Evolutionary conservation across 2,329 filamentous ascomycete genomes (phyloP), one percentile per base, ranked within the genome.

Genomic region (Penicillium polonicum): DNA sequence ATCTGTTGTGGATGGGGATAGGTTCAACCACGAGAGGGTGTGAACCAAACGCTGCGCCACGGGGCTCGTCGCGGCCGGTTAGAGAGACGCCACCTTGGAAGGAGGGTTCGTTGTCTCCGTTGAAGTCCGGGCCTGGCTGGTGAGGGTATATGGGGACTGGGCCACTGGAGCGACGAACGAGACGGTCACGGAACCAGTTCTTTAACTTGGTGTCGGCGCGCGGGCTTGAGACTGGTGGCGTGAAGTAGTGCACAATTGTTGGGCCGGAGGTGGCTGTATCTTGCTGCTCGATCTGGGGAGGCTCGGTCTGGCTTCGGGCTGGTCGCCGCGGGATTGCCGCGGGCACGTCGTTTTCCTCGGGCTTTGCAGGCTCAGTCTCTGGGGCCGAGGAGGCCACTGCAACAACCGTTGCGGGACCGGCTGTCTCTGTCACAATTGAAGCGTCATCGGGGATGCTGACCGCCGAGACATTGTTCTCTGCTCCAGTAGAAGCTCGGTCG

Each of bases 201-300:
- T 67, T 74, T 25, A 76, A 51, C 52, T 70, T 74, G 3, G 72
- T 72, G 38, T 73, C 72, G 12, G 67, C 61, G 42, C 65, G 66
- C 5, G 67, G 67, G 19, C 68, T 68, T 31, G 58, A 60, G 42
- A 66, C 55, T 3, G 65, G 62, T 13, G 64, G 62, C 12, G 45
- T 58, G 17, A 62, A 59, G 13, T 33, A 51, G 29, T 63, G 64
- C 52, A 63, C 59, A 6, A 51, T 27, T 9, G 46, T 19, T 15
- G 55, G 43, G 8, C 29, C 59, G n/a, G 50, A 43, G 4, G 51
- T 55, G 1, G 64, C 58, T 23, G 53, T 58, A 49, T 66, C 64
- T 23, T 49, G 60, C 19, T 58, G 61, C 2, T 49, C 48, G 19
- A 58, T 2, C 21, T 41, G 10, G 9, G 51, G 29, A 1, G 48